Evolutionary conservation across 495 filamentous ascomycete genomes (phyloP), one percentile per base, ranked within the genome.

Genomic region (Penicillium steckii): DNA sequence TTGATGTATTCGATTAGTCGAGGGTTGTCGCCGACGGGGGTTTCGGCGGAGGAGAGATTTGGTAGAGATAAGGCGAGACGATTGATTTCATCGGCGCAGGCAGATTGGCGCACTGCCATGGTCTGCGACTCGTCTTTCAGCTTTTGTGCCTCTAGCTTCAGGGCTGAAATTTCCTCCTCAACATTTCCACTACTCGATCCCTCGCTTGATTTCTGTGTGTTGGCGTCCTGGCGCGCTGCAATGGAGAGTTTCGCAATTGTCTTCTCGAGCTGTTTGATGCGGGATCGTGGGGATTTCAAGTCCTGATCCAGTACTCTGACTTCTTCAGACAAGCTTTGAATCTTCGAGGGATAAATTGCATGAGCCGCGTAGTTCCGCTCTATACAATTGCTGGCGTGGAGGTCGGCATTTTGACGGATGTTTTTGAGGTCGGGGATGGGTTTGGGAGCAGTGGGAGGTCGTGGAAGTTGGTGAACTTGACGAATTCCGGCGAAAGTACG

Each of bases 361-460:
- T 89, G 85, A 12, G 76, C 61, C 44, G 80, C 71, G 70, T 96
- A 97, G 67, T 96, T 97, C 46, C 94, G 83, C 45, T 90, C 84
- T 48, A 87, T 55, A 66, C 89, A 95, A 66, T 95, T 98, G 50
- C 87, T 75, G 52, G 83, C 73, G 76, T 97, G 87, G 37, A 94
- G 77, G 22, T 85, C 80, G 33, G 83, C 80, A 68, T 93, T 88
- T 48, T 88, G 79, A 45, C 91, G 90, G 68, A 98, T 95, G 70
- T 92, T 85, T 66, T 89, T 96, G 67, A 96, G 76, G 68, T 97
- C 85, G 44, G 91, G 79, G 17, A 73, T 76, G 7, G 88, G 80
- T 61, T 91, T 95, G 6, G 92, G 93, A 12, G 91, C 93, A 38
- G 82, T 88, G 10, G 89, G 77, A 0, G 87, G 84, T 56, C 81